A percentile compares a stretch with the other conserved stretches of the same genome.
phyloP scores from a whole-genome alignment of 495 filamentous ascomycete species.

The Trichoderma virens region DNA sequence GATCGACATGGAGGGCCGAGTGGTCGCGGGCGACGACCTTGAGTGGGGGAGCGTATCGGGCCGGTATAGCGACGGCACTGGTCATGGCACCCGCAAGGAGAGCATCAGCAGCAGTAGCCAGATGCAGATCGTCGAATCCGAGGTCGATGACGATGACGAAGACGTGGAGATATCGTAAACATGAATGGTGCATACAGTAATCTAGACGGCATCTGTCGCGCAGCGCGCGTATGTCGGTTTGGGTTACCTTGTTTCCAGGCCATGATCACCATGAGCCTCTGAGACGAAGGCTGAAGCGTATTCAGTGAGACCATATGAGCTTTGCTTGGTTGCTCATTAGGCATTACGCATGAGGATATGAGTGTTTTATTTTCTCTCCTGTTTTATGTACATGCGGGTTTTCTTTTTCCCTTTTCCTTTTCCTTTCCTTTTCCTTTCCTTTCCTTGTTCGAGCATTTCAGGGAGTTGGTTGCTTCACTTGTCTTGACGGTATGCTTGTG shows the following conservation, averaged over 20 bases:
- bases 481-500: neutral
- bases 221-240: neutral
- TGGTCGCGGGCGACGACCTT: slow-evolving; percentile 75
- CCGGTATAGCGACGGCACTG: slow-evolving; percentile 47
- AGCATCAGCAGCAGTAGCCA: slow-evolving; percentile 48
- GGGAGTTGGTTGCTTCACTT: neutral
- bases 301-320: too few species aligned
- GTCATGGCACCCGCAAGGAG: slow-evolving; percentile 44
- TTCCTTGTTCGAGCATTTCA: neutral
- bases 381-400: neutral
- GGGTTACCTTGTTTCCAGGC: neutral
- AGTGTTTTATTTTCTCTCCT: neutral
- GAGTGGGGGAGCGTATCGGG: slow-evolving; percentile 68
- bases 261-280: too few species aligned
- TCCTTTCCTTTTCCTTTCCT: slow-evolving; percentile 6
- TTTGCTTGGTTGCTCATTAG: too few species aligned
- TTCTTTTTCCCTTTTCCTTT: neutral
- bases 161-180: slow-evolving; percentile 4
- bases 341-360: neutral
- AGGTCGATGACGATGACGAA: slow-evolving; percentile 62
- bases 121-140: slow-evolving; percentile 51
- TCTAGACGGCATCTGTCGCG: too few species aligned
- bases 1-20: slow-evolving; percentile 81
- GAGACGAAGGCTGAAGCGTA: too few species aligned
- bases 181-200: slow-evolving; percentile 14